Conservation (phyloP, 2,329 filamentous ascomycete genomes). For the Mollisia scopiformis region DNA sequence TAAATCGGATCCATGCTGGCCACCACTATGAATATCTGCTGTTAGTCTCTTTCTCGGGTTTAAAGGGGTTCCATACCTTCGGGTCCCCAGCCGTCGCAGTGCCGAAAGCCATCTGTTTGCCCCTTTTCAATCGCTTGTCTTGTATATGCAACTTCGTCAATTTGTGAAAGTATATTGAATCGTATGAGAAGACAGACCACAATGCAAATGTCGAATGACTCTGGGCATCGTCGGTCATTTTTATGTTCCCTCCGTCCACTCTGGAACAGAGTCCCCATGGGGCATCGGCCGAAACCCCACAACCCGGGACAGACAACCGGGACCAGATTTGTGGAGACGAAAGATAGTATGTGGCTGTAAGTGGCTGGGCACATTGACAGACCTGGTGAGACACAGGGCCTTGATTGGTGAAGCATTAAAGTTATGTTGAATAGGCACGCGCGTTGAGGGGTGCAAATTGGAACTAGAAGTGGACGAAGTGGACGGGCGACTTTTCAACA, state of each 20-base stretch:
- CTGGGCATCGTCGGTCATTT: background rate
- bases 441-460: no score
- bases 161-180: background rate
- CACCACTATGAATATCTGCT: conserved; percentile 14
- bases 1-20: conserved; percentile 24
- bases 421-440: background rate
- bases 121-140: background rate
- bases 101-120: background rate
- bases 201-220: background rate
- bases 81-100: conserved; percentile 17
- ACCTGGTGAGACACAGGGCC: background rate
- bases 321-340: background rate
- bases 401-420: no score
- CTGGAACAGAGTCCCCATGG: background rate
- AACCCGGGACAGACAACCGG: background rate
- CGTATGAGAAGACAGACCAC: background rate
- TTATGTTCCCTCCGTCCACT: background rate
- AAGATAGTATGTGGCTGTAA: background rate
- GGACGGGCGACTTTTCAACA: no score
- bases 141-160: background rate
- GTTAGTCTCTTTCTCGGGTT: background rate
- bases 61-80: conserved; percentile 11
- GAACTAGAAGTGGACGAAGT: no score
- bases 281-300: background rate
- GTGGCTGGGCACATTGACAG: background rate